Conservation (phyloP, 768 basidiomycete genomes). For the Trametes elegans region DNA sequence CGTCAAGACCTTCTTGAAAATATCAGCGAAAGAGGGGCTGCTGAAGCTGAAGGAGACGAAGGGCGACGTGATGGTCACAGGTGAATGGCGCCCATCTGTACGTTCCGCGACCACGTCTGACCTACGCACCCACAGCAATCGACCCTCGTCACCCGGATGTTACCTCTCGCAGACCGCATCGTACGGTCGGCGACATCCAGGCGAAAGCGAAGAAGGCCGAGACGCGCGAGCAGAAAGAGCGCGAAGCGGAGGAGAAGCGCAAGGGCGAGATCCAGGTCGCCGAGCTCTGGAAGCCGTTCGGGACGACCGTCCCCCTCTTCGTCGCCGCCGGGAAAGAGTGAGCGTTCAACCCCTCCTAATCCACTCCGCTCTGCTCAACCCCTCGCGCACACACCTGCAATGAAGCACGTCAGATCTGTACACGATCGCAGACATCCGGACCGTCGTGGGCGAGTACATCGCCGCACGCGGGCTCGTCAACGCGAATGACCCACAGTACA, state of each 20-base stretch:
- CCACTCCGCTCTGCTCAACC: too few relatives aligned
- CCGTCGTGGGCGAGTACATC: constrained; percentile 63
- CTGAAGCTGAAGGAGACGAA: constrained; percentile 65
- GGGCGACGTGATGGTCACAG: constrained; percentile 47
- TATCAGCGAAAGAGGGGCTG: constrained; percentile 69
- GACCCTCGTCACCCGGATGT: constrained; percentile 58
- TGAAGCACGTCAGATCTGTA: constrained; percentile 54
- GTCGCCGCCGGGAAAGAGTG: constrained; percentile 62
- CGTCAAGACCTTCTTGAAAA: constrained; percentile 75
- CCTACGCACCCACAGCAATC: constrained; percentile 39
- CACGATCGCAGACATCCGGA: constrained; percentile 52
- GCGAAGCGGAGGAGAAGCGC: constrained; percentile 41
- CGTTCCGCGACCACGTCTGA: background rate
- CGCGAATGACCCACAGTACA: constrained; percentile 59
- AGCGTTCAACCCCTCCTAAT: too few relatives aligned
- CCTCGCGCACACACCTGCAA: too few relatives aligned
- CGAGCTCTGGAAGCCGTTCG: constrained; percentile 78
- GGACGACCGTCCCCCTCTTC: constrained; percentile 56
- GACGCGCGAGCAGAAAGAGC: constrained; percentile 50
- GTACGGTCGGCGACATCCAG: constrained; percentile 67
- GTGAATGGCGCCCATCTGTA: constrained; percentile 3
- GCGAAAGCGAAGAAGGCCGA: constrained; percentile 59
- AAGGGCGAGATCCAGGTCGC: constrained; percentile 53
- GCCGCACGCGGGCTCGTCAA: constrained; percentile 61
- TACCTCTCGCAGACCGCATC: constrained; percentile 45